Conservation (phyloP, 139 green algal genomes). For the Closterium sp. region DNA sequence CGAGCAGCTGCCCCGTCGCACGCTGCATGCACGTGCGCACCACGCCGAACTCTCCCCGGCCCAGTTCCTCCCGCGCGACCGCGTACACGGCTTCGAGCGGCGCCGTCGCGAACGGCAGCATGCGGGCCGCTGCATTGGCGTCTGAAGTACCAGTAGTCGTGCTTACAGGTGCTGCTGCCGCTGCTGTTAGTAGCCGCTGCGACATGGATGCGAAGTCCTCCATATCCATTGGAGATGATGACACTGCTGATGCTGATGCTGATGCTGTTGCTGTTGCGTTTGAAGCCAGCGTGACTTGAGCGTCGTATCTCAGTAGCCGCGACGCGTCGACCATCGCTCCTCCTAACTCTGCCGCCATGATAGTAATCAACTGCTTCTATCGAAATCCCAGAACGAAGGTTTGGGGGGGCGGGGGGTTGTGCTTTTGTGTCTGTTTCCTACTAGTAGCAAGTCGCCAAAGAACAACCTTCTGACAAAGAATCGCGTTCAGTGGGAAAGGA, state of each 20-base stretch:
- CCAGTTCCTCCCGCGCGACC: conserved; percentile 21
- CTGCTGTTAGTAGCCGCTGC: background rate
- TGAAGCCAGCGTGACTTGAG: background rate
- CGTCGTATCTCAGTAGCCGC: background rate
- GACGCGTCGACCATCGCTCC: background rate
- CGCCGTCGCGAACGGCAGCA: background rate
- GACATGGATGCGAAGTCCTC: background rate
- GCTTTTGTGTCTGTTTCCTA: too few species aligned
- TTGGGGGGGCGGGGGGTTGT: too few species aligned
- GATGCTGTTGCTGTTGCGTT: background rate
- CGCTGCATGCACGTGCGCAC: conserved; percentile 56
- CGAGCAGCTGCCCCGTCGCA: conserved; percentile 61
- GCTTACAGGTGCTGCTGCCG: background rate
- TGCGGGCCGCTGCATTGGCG: background rate
- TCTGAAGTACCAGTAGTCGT: background rate
- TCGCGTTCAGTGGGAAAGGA: too few species aligned
- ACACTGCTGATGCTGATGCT: background rate
- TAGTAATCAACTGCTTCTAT: too few species aligned
- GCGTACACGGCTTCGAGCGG: background rate
- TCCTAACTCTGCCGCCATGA: background rate
- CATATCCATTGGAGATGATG: background rate
- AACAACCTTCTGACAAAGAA: too few species aligned
- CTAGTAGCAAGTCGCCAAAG: too few species aligned
- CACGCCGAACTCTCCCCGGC: conserved; percentile 43
- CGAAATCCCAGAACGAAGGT: too few species aligned